Base-by-base conservation (phyloP, 1,284 basidiomycete genomes). In the Apiotrichum mycotoxinovorans region DNA sequence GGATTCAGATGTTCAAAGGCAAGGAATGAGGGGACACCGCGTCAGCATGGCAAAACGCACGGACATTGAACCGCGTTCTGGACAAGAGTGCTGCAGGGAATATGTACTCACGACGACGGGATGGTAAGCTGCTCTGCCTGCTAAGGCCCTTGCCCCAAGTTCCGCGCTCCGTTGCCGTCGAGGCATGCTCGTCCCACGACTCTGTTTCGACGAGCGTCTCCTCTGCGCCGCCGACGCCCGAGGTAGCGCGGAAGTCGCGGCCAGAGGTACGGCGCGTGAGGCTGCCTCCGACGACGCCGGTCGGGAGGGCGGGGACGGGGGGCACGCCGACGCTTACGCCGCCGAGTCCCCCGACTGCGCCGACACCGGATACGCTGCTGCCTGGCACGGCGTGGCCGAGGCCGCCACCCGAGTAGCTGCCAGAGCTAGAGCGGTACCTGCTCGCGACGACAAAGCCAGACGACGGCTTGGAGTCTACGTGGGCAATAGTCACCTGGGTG, bases 101-200 rank as follows among this genome's bases (percentile, higher is more conserved):
- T 40, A 15, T n/a, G 20, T 10, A 67, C 72, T 63, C 57, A 75
- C 73, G 63, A 62, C 66, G 52, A 49, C 73, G 62, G 25, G 66
- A 69, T 14, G 72, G 72, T 11, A 75, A 58, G 26, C 70, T 72
- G 62, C 70, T 72, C 63, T 74, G 72, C 44, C 73, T 63, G 38
- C 58, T 62, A 9, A 75, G 57, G 1, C 71, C 71, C 58, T 66
- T 73, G 27, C 64, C 67, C 71, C 66, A 71, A 22, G 49, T 67
- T 4, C 59, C 60, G 23, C 45, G 57, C 58, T 68, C 66, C 9
- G 63, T 61, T 7, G 61, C 61, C 12, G 63, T 57, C 35, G 66
- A 62, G n/a, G 58, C 58, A 23, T 49, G 53, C 41, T 69, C 67
- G 22, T 60, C 62, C 25, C 58, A 62, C 11, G 57, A 52, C 22